phyloP scores from a whole-genome alignment of 257 asterid species.

The Coffea canephora region DNA sequence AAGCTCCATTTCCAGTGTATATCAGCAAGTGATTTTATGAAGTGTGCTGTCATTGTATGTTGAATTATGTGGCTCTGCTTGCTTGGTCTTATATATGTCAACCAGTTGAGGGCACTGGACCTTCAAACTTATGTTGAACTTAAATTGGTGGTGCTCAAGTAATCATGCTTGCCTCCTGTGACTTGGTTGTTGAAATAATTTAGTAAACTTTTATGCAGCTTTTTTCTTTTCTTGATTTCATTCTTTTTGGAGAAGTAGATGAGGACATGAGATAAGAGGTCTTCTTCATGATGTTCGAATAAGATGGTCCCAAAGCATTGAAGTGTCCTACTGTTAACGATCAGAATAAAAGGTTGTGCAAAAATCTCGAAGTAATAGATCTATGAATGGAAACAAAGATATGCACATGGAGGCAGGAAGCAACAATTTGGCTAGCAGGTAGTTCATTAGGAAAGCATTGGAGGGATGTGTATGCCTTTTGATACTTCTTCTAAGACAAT shows the following conservation, averaged over 20 bases:
- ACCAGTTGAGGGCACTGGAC: neutral
- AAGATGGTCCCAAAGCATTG: neutral
- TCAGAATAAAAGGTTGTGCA: neutral
- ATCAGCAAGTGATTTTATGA: neutral
- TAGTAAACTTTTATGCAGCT: neutral
- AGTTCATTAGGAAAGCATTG: constrained; percentile 17
- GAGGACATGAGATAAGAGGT: neutral
- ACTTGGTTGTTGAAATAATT: neutral
- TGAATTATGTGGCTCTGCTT: neutral
- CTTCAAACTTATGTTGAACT: neutral
- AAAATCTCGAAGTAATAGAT: constrained; percentile 31
- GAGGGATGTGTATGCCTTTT: constrained; percentile 13
- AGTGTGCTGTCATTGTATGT: neutral
- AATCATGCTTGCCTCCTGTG: neutral
- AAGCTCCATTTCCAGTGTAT: neutral
- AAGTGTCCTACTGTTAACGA: neutral
- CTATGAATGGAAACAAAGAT: constrained; percentile 46
- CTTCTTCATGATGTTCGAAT: constrained; percentile 6
- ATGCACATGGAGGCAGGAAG: constrained; percentile 31
- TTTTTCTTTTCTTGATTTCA: constrained; percentile 10
- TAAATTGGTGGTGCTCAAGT: neutral
- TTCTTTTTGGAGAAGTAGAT: neutral
- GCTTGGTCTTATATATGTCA: neutral
- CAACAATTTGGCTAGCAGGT: constrained; percentile 54
- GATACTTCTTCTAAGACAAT: constrained; percentile 16